A percentile compares a stretch with the other conserved stretches of the same genome.
Evolutionary conservation across 2,329 filamentous ascomycete species (phyloP).

Genomic region (Apiospora malaysiana): DNA sequence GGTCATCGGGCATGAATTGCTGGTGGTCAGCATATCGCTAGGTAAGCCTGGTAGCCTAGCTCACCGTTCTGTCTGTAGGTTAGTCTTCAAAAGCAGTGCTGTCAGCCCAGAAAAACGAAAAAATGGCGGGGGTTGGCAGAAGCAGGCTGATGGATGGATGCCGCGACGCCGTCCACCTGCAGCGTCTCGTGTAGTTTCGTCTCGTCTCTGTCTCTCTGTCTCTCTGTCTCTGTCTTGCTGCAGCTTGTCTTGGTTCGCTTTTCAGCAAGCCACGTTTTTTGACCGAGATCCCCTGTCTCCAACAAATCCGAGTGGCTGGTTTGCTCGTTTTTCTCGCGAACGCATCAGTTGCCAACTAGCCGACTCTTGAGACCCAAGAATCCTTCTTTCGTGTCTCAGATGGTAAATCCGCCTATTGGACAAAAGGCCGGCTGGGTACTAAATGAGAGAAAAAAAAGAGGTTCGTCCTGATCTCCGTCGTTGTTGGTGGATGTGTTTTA

Average conservation of each 20-base stretch:
- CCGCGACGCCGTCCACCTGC: too few species aligned
- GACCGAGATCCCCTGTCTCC: slow-evolving; percentile 10
- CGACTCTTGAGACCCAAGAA: not conserved
- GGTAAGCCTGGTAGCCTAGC: too few species aligned
- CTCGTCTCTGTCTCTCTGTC: too few species aligned
- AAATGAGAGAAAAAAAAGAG: too few species aligned
- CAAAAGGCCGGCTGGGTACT: not conserved
- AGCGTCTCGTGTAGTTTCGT: too few species aligned
- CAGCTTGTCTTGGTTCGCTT: not conserved
- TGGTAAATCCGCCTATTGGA: not conserved
- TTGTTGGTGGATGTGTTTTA: not conserved
- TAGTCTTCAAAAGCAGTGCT: not conserved
- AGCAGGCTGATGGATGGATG: too few species aligned
- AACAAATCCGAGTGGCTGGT: slow-evolving; percentile 3
- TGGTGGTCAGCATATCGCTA: not conserved
- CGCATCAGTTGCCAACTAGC: not conserved
- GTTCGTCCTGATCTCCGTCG: not conserved
- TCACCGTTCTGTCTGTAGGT: not conserved
- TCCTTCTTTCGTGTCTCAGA: not conserved
- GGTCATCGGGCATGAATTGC: slow-evolving; percentile 10
- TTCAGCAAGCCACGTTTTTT: slow-evolving; percentile 6
- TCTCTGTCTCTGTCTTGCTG: not conserved
- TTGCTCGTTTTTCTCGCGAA: not conserved
- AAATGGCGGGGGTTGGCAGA: slow-evolving; percentile 7
- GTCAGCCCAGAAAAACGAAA: not conserved